These are phyloP conservation scores for Penicillium sp. DNA, from an alignment of 2,329 filamentous ascomycete genomes.

Conservation along the genomic window DNA sequence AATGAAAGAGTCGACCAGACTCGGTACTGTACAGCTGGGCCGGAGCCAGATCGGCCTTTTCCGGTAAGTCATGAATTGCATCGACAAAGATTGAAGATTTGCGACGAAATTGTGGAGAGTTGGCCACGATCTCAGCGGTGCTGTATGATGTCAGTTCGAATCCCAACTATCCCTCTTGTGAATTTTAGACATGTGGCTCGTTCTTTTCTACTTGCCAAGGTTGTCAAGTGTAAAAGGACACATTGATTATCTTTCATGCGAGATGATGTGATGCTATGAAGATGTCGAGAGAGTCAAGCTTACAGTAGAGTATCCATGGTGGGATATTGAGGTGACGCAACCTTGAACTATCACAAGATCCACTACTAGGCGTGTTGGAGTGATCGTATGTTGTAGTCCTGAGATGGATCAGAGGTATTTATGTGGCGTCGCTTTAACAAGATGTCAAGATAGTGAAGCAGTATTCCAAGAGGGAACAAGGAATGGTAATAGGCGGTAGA, in stretches of 20 bases:
- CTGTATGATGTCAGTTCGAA: constrained; percentile 48
- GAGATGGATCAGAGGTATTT: neutral
- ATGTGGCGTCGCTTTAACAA: neutral
- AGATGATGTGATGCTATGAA: neutral
- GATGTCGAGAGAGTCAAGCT: constrained; percentile 20
- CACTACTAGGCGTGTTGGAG: neutral
- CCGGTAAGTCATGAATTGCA: constrained; percentile 89
- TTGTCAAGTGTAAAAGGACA: neutral
- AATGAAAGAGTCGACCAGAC: constrained; percentile 94
- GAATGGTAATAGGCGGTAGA: constrained; percentile 18
- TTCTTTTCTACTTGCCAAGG: neutral
- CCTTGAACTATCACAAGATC: neutral
- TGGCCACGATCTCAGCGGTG: constrained; percentile 88
- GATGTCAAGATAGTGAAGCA: neutral
- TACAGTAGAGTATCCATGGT: constrained; percentile 53
- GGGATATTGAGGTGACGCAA: constrained; percentile 7
- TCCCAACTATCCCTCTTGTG: neutral
- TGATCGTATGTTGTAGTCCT: neutral
- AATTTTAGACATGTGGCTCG: neutral
- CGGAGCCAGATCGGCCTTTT: constrained; percentile 81
- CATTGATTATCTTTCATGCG: neutral
- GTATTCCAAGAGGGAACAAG: neutral
- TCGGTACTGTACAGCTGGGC: constrained; percentile 98
- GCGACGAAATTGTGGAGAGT: constrained; percentile 82
- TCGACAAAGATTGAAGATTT: constrained; percentile 96